Evolutionary conservation across 2,329 filamentous ascomycete genomes (phyloP).

Genomic region (Verticillium nubilum): DNA sequence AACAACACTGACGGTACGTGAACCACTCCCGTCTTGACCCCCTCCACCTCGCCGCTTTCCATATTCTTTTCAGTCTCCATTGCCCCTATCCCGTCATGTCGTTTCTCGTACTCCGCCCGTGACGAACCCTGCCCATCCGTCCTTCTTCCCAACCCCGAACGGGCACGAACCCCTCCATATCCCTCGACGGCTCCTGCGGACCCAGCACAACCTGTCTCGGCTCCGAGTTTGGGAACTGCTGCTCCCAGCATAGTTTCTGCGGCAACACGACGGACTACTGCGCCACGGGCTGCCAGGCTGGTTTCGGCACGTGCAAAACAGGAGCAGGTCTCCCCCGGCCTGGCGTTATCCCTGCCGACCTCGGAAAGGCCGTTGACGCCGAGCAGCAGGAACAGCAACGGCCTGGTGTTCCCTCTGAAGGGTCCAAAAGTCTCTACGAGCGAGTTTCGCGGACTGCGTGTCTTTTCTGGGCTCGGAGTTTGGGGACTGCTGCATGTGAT

Average conservation of each 20-base stretch:
- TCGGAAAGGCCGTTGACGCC: background rate
- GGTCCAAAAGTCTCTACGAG: conserved; percentile 2
- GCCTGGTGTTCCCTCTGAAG: background rate
- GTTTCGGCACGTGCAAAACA: conserved; percentile 19
- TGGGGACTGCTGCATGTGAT: conserved; percentile 20
- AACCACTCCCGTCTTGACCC: conserved; percentile 5
- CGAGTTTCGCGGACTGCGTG: conserved; percentile 5
- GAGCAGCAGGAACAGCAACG: background rate
- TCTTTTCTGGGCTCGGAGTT: conserved; percentile 9
- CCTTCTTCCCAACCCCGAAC: background rate
- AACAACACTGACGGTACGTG: conserved; percentile 4
- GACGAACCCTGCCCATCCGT: background rate
- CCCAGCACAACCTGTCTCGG: conserved; percentile 25
- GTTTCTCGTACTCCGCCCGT: background rate
- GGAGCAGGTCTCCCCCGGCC: background rate
- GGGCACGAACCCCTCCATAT: conserved; percentile 12
- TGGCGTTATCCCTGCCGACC: background rate
- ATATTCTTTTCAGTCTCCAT: conserved; percentile 13
- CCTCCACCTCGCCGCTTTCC: conserved; percentile 8
- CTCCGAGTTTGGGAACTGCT: conserved; percentile 30
- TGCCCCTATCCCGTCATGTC: conserved; percentile 1
- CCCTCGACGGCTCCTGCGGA: conserved; percentile 28
- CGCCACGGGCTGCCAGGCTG: conserved; percentile 21
- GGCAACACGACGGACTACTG: conserved; percentile 18
- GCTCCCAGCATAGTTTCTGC: conserved; percentile 33